phyloP scores from a whole-genome alignment of 2,329 filamentous ascomycete species.

The Peltaster fructicola region DNA sequence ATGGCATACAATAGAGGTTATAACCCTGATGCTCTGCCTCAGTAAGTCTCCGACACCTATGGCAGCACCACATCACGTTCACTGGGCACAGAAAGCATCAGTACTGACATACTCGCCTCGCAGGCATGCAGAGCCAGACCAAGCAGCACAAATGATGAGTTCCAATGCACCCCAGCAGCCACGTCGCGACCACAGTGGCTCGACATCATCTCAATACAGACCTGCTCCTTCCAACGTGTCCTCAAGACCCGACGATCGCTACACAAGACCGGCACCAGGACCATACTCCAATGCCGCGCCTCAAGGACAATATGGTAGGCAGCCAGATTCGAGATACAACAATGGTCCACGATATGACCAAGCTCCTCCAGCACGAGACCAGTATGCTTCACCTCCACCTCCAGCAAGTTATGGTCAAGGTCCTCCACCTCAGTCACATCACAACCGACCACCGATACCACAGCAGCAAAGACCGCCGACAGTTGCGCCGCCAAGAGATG shows the following conservation, averaged over 20 bases:
- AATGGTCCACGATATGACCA: constrained; percentile 20
- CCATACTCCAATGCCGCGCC: constrained; percentile 13
- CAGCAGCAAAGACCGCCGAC: constrained; percentile 25
- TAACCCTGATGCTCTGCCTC: constrained; percentile 87
- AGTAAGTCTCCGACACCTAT: constrained; percentile 37
- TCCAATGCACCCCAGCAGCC: constrained; percentile 8
- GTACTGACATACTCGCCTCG: constrained; percentile 8
- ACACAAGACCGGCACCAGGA: constrained; percentile 8
- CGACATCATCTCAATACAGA: constrained; percentile 23
- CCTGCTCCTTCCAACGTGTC: constrained; percentile 20
- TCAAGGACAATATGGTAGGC: constrained; percentile 11
- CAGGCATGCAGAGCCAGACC: constrained; percentile 59
- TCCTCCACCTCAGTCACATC: constrained; percentile 42
- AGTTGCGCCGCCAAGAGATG: constrained; percentile 33
- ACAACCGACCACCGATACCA: constrained; percentile 39
- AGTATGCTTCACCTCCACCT: constrained; percentile 29
- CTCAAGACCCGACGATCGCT: constrained; percentile 22
- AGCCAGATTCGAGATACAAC: constrained; percentile 17
- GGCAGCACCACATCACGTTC: constrained; percentile 4
- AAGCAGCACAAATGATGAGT: constrained; percentile 28
- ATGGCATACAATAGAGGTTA: constrained; percentile 94
- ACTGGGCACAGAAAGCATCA: constrained; percentile 1
- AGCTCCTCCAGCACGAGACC: constrained; percentile 11
- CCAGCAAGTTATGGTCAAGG: constrained; percentile 33
- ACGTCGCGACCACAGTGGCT: constrained; percentile 15